Conservation (phyloP, 1,284 basidiomycete species). For the Ceratobasidium sp. region DNA sequence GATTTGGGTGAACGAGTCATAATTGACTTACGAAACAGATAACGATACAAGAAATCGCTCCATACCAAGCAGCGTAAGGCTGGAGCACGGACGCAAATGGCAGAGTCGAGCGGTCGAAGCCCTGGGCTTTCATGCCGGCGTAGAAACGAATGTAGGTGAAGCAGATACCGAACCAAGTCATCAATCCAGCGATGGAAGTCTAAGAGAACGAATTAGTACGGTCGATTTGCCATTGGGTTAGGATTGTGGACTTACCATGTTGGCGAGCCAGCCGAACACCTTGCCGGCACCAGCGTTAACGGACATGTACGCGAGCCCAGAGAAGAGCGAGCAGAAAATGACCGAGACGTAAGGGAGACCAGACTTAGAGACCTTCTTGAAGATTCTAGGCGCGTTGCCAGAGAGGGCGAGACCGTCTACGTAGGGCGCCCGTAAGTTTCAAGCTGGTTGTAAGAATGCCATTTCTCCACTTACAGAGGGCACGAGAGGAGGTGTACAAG, state of each 20-base stretch:
- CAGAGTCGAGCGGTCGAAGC: conserved; percentile 73
- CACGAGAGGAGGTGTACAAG: conserved; percentile 84
- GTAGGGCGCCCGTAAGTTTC: background rate
- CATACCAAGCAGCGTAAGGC: conserved; percentile 82
- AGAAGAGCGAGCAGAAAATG: conserved; percentile 75
- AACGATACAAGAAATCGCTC: conserved; percentile 65
- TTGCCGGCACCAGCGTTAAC: conserved; percentile 70
- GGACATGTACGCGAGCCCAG: conserved; percentile 78
- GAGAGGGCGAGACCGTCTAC: conserved; percentile 80
- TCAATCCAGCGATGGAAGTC: conserved; percentile 66
- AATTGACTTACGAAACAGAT: conserved; percentile 74
- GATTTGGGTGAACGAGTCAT: conserved; percentile 25
- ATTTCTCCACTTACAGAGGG: conserved; percentile 71
- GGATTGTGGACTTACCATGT: conserved; percentile 61
- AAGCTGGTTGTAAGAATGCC: background rate
- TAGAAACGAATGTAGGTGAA: conserved; percentile 87
- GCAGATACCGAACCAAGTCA: conserved; percentile 89
- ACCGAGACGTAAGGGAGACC: conserved; percentile 86
- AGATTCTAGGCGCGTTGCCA: conserved; percentile 83
- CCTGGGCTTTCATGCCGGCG: conserved; percentile 79
- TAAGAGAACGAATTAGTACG: conserved; percentile 50
- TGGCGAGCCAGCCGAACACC: conserved; percentile 84
- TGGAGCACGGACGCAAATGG: conserved; percentile 75
- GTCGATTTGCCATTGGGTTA: conserved; percentile 32
- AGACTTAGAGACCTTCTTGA: conserved; percentile 72